Conservation (phyloP, 345 rosid genomes). For the Rhodamnia rubescens region DNA sequence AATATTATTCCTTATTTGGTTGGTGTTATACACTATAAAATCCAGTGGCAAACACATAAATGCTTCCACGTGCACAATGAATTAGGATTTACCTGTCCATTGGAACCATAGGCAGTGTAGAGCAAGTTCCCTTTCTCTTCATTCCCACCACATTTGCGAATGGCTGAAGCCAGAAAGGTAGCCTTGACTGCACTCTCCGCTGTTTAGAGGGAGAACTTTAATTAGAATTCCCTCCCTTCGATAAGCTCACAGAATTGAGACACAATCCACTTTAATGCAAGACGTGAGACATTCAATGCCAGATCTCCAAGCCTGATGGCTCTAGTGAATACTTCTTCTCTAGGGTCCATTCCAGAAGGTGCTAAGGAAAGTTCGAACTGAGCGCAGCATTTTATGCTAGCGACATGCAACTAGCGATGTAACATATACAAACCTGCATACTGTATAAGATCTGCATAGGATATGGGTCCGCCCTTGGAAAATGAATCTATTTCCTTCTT, state of each 20-base stretch:
- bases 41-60: not conserved
- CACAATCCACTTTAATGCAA: not conserved
- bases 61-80: not conserved
- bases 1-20: not conserved
- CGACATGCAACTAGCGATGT: not conserved
- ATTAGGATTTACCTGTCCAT: conserved; percentile 54
- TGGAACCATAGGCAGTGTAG: conserved; percentile 78
- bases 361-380: not conserved
- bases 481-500: conserved; percentile 72
- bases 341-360: not conserved
- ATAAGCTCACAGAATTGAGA: not conserved
- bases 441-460: conserved; percentile 80
- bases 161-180: conserved; percentile 76
- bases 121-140: conserved; percentile 67
- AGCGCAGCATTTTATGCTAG: not conserved
- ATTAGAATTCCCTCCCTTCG: not conserved
- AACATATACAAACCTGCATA: conserved; percentile 36
- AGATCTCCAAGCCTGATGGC: not conserved
- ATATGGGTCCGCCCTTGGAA: conserved; percentile 88
- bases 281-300: not conserved
- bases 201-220: conserved; percentile 1
- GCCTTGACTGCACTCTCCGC: conserved; percentile 74
- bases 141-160: conserved; percentile 88
- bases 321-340: not conserved
- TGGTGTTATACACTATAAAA: not conserved